Conservation (phyloP, 106 monocot species). For the Vanilla planifolia region DNA sequence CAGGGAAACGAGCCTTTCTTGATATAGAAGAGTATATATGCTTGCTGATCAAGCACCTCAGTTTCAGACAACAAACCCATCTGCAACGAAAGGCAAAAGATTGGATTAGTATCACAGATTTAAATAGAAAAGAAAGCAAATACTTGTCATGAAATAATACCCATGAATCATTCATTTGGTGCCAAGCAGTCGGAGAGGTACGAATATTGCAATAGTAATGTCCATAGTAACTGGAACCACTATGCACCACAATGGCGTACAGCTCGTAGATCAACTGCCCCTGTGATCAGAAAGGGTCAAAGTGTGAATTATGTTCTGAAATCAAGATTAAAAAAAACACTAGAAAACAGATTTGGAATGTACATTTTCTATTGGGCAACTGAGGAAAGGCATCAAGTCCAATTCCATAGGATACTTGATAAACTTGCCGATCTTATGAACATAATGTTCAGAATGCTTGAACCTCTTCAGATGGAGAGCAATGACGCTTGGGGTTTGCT, state of each 20-base stretch:
- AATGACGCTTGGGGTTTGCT: slow-evolving; percentile 56
- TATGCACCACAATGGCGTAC: slow-evolving; percentile 57
- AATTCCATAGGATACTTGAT: slow-evolving; percentile 56
- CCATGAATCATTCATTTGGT: slow-evolving; percentile 36
- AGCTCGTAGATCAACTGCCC: slow-evolving; percentile 42
- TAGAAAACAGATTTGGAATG: neutral
- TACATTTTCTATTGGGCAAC: slow-evolving; percentile 23
- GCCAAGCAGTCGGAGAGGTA: slow-evolving; percentile 43
- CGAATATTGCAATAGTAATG: slow-evolving; percentile 55
- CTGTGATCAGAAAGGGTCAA: slow-evolving; percentile 11
- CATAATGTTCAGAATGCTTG: slow-evolving; percentile 16
- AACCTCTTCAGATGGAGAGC: slow-evolving; percentile 76
- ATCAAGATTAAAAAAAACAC: neutral
- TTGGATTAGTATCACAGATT: no score
- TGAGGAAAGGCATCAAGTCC: slow-evolving; percentile 53
- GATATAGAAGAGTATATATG: slow-evolving; percentile 56
- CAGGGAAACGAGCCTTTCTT: slow-evolving; percentile 40
- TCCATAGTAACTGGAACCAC: slow-evolving; percentile 26
- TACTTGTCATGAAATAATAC: slow-evolving; percentile 7
- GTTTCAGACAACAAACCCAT: slow-evolving; percentile 12
- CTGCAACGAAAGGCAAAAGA: slow-evolving; percentile 7
- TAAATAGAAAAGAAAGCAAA: no score
- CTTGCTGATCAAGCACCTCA: slow-evolving; percentile 15
- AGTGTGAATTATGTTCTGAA: no score
- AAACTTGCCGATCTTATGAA: slow-evolving; percentile 46